Conservation (phyloP, 2,329 filamentous ascomycete genomes). For the Calonectria pauciramosa region DNA sequence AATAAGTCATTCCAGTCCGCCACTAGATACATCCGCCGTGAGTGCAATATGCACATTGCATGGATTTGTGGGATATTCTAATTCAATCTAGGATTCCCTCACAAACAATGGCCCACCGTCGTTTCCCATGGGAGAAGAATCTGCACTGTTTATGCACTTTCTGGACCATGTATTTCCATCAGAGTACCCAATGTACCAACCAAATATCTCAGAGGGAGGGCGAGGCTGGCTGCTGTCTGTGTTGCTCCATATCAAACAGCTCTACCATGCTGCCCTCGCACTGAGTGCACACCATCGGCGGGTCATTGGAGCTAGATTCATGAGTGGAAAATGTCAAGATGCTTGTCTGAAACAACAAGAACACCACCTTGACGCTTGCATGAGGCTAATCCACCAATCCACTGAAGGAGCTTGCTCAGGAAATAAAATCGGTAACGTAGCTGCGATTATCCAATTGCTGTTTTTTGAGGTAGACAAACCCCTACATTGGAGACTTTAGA, state of each 20-base stretch:
- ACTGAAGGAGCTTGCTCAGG: background rate
- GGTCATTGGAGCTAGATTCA: background rate
- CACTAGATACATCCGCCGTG: background rate
- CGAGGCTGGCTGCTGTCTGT: slow-evolving; percentile 17
- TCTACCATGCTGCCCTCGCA: slow-evolving; percentile 16
- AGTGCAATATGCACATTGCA: background rate
- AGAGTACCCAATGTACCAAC: slow-evolving; percentile 13
- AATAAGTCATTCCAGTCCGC: background rate
- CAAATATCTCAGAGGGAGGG: background rate
- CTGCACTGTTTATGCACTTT: slow-evolving; percentile 19
- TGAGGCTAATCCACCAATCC: background rate
- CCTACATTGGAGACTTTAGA: background rate
- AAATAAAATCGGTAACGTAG: background rate
- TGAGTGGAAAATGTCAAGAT: background rate
- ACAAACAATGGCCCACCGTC: background rate
- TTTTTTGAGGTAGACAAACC: slow-evolving; percentile 8
- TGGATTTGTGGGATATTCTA: background rate
- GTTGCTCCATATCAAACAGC: slow-evolving; percentile 3
- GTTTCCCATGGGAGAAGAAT: background rate
- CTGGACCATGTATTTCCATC: slow-evolving; percentile 16
- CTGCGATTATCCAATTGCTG: slow-evolving; percentile 1
- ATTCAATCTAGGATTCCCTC: background rate
- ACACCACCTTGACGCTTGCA: background rate
- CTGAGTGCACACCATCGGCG: slow-evolving; percentile 16
- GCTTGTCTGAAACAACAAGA: slow-evolving; percentile 8